phyloP scores from a whole-genome alignment of 148 eudicot genomes.

The Arbutus unedo region DNA sequence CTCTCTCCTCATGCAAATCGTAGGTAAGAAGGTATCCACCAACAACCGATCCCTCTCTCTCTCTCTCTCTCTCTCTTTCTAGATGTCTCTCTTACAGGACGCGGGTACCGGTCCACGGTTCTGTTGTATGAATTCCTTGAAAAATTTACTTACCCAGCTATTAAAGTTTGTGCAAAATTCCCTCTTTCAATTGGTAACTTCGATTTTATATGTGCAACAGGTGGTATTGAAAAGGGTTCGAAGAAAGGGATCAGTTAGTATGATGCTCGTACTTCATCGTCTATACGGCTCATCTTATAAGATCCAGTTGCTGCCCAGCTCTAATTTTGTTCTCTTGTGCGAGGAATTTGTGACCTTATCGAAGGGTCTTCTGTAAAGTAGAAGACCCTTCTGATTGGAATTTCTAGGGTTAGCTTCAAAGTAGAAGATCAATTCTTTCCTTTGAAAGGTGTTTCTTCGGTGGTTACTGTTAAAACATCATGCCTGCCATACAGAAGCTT shows the following conservation, averaged over 20 bases:
- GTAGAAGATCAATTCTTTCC: not conserved
- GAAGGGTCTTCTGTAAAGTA: constrained; percentile 19
- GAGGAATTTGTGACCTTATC: not conserved
- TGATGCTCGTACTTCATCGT: constrained; percentile 13
- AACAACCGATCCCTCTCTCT: too few species aligned
- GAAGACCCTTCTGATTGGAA: constrained; percentile 7
- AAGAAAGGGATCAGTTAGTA: constrained; percentile 10
- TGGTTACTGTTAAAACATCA: constrained; percentile 28
- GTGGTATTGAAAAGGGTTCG: constrained; percentile 7
- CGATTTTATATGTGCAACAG: constrained; percentile 3
- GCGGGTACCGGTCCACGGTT: not conserved
- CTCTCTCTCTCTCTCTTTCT: not conserved
- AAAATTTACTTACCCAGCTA: not conserved
- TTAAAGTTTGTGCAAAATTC: not conserved
- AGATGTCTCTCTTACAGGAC: not conserved
- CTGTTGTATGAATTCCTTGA: not conserved
- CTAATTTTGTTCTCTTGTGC: constrained; percentile 11
- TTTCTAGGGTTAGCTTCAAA: not conserved
- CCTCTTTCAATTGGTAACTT: not conserved
- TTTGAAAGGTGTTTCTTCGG: not conserved
- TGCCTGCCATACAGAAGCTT: constrained; percentile 92
- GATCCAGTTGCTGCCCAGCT: constrained; percentile 20
- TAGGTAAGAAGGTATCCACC: not conserved
- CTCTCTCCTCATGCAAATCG: not conserved
- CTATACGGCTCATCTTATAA: constrained; percentile 10